Base-by-base conservation (phyloP, 75 land plant species). In the Pinus taeda region DNA sequence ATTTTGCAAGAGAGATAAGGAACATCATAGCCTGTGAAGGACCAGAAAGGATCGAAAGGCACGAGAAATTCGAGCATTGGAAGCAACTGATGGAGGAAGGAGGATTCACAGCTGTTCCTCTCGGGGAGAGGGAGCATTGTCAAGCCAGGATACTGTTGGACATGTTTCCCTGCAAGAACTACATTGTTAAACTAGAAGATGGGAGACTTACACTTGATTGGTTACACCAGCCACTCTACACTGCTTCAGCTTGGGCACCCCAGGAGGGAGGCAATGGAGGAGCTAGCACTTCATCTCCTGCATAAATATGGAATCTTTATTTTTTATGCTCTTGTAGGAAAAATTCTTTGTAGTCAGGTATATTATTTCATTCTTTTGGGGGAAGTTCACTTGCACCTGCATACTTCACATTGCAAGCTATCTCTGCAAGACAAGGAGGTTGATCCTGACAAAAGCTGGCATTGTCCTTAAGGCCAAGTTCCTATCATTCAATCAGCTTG, bases 21-120 rank as follows among this genome's bases (percentile, higher is more conserved):
- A 94, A 92, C 85, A 88, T 92, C 3, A 73, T 96, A 49, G 90
- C 93, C 3, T 92, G 90, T 56, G 97, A 92, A 79, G 97, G 93
- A 56, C 78, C 71, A 3, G 93, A 92, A 61, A 79, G 99, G 76
- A 53, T 77, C 15, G 97, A 94, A 65, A 84, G 99, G 84, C 93
- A 96, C 73, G 91, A 89, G 77, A 70, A 77, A 26, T 89, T 92
- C 53, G 71, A 45, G 15, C 79, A 59, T 59, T 96, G 99, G 98
- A 80, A 78, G 80, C 73, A 56, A 49, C 17, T 84, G 81, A 77
- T 93, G 88, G 84, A 81, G 74, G 78, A 81, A 57, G 87, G 88
- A 53, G 97, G 97, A 21, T 93, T 92, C 55, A 49, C 80, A 20
- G 75, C 73, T 63, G 49, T 80, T 24, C 84, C 86, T 8, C 71